Evolutionary conservation across 176 grass and related monocot species (phyloP).

Genomic region (Carex myosuroides): DNA sequence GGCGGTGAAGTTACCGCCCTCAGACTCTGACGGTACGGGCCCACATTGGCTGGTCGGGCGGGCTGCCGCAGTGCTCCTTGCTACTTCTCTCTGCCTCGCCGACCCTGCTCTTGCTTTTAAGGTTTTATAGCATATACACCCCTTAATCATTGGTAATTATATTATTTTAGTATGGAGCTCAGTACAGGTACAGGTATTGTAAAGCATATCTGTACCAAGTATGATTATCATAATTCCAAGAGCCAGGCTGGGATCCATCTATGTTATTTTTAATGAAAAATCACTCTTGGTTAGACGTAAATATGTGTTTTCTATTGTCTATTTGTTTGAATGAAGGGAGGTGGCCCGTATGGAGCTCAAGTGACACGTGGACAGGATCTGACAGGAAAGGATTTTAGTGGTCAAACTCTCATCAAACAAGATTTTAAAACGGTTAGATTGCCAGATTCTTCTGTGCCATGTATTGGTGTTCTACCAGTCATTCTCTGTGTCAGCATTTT

Average conservation of each 20-base stretch:
- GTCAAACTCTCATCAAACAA: conserved; percentile 80
- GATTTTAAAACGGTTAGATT: conserved; percentile 84
- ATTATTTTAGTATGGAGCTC: background rate
- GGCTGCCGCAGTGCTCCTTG: conserved; percentile 46
- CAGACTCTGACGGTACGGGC: background rate
- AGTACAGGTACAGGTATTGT: background rate
- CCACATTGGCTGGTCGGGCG: conserved; percentile 31
- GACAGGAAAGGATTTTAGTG: conserved; percentile 90
- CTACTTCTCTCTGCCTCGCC: conserved; percentile 51
- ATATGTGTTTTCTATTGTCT: conserved; percentile 5
- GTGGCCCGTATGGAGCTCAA: conserved; percentile 75
- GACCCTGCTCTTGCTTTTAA: conserved; percentile 72
- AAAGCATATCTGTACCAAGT: background rate
- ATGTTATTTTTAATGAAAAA: background rate
- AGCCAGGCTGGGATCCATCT: background rate
- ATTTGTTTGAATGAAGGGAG: conserved; percentile 39
- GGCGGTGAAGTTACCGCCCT: background rate
- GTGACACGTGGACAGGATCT: conserved; percentile 91
- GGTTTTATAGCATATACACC: conserved; percentile 21
- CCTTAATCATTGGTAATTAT: background rate
- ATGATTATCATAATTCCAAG: background rate
- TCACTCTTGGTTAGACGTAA: background rate
- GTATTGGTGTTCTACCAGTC: background rate
- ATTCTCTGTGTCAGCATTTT: background rate
- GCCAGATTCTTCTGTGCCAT: background rate